Conservation (phyloP, 495 filamentous ascomycete genomes). For the Penicillium angulare region DNA sequence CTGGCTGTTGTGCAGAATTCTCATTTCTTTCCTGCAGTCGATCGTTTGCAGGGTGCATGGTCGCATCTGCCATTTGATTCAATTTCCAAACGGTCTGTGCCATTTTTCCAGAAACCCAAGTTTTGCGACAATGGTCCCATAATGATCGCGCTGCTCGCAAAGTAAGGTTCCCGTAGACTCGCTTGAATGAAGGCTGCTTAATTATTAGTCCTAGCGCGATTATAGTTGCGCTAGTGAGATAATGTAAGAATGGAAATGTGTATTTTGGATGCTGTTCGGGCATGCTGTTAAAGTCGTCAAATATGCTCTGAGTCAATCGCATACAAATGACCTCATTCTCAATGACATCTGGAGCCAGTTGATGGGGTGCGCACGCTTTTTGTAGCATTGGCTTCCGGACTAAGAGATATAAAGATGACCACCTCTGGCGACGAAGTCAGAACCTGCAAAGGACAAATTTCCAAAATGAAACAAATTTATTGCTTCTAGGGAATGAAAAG, state of each 20-base stretch:
- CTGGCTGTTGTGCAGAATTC: too few relatives aligned
- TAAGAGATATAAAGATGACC: constrained; percentile 25
- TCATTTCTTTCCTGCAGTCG: neutral
- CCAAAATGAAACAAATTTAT: too few relatives aligned
- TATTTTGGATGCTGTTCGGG: constrained; percentile 23
- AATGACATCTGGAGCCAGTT: constrained; percentile 4
- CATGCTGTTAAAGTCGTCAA: constrained; percentile 22
- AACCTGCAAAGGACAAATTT: too few relatives aligned
- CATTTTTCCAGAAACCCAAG: constrained; percentile 30
- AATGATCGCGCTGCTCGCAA: constrained; percentile 18
- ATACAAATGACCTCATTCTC: constrained; percentile 27
- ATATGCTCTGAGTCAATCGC: constrained; percentile 15
- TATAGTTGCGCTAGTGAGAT: constrained; percentile 19
- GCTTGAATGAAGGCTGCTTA: constrained; percentile 18
- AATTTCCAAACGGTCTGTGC: constrained; percentile 21
- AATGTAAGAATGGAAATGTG: constrained; percentile 28
- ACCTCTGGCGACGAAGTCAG: too few relatives aligned
- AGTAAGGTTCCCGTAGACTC: constrained; percentile 7
- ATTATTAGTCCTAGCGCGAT: constrained; percentile 23
- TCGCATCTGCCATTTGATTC: constrained; percentile 20
- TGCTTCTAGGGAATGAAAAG: too few relatives aligned
- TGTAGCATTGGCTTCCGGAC: constrained; percentile 26
- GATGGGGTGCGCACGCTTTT: neutral
- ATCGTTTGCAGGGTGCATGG: neutral
- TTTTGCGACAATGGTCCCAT: constrained; percentile 22